Evolutionary conservation across 345 rosid genomes (phyloP).

Genomic region (Eucalyptus tenuipes): DNA sequence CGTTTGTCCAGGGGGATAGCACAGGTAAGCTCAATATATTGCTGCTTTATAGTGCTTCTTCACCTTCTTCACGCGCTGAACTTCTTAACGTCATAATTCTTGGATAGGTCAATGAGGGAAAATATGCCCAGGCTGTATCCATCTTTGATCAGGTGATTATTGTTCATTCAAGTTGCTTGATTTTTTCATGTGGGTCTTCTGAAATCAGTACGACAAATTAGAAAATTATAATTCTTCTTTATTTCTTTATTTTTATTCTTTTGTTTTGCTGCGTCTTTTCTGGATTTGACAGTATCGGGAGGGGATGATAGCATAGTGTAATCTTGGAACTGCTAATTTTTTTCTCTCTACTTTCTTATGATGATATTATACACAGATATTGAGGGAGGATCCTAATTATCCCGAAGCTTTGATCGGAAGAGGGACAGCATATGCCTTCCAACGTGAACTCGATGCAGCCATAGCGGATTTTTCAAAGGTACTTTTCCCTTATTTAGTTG

Average conservation of each 20-base stretch:
- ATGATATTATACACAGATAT: slow-evolving; percentile 33
- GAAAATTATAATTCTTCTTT: neutral
- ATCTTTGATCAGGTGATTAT: slow-evolving; percentile 76
- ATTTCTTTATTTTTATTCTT: neutral
- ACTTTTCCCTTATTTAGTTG: neutral
- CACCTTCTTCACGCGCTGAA: neutral
- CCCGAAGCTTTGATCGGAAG: slow-evolving; percentile 96
- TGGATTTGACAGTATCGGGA: neutral
- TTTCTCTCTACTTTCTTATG: neutral
- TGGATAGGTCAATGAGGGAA: slow-evolving; percentile 95
- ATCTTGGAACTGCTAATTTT: neutral
- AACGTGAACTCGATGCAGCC: slow-evolving; percentile 78
- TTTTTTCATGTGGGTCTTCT: neutral
- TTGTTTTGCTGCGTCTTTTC: neutral
- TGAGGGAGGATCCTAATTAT: slow-evolving; percentile 74
- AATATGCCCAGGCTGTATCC: slow-evolving; percentile 67
- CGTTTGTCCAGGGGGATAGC: slow-evolving; percentile 96
- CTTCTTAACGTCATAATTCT: neutral
- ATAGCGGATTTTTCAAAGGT: slow-evolving; percentile 92
- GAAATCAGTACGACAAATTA: neutral
- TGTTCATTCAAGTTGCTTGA: neutral
- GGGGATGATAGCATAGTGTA: neutral
- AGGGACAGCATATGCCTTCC: slow-evolving; percentile 96
- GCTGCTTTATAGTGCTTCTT: neutral
- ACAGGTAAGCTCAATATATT: slow-evolving; percentile 37